phyloP scores from a whole-genome alignment of 768 basidiomycete species.

The Hebeloma cylindrosporum region DNA sequence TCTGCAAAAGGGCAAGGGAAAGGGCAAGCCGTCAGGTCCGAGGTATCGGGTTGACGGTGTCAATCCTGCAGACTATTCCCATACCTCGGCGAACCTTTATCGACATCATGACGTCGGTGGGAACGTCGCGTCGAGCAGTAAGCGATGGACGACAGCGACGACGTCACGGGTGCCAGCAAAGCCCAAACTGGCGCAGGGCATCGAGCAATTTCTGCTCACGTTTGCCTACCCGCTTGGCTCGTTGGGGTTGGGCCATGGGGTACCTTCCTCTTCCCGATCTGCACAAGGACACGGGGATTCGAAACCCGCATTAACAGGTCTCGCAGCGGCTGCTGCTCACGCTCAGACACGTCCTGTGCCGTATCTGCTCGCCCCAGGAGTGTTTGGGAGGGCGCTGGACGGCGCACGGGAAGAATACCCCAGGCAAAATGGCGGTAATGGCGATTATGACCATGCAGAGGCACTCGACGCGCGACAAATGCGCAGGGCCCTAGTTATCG shows the following conservation, averaged over 20 bases:
- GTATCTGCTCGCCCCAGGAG: slow-evolving; percentile 24
- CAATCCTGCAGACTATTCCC: no score
- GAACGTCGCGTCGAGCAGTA: not conserved
- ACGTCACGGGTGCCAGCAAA: slow-evolving; percentile 12
- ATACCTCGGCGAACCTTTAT: no score
- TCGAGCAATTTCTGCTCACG: slow-evolving; percentile 38
- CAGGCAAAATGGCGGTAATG: not conserved
- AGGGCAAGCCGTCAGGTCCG: no score
- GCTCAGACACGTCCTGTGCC: slow-evolving; percentile 19
- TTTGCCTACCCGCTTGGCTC: slow-evolving; percentile 31
- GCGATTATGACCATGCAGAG: not conserved
- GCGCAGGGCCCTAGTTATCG: slow-evolving; percentile 8
- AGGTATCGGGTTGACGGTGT: no score
- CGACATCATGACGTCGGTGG: no score
- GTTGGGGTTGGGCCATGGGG: not conserved
- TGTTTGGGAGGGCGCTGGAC: slow-evolving; percentile 10
- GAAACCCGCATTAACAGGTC: not conserved
- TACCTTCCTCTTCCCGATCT: no score
- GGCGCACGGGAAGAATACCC: not conserved
- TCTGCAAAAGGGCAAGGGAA: no score
- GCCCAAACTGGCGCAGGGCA: slow-evolving; percentile 36
- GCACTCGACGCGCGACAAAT: not conserved
- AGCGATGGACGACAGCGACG: not conserved
- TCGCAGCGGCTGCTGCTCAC: no score
- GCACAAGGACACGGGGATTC: no score